phyloP scores from a whole-genome alignment of 2,329 filamentous ascomycete species.

The Monosporascus sp. region DNA sequence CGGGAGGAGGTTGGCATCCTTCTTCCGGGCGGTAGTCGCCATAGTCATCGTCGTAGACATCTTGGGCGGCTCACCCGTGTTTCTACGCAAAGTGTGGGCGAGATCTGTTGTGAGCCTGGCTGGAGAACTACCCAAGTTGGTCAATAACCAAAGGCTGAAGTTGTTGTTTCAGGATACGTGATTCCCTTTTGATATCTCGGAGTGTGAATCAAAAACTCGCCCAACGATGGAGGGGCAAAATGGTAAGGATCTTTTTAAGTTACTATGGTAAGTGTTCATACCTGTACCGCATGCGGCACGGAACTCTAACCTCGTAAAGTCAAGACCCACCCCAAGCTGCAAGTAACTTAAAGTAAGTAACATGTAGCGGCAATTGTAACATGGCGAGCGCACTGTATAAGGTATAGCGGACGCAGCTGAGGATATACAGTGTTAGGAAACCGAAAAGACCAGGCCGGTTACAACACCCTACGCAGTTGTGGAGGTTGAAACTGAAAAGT shows the following conservation, averaged over 20 bases:
- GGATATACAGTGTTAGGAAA: too few species aligned
- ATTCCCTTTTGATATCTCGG: background rate
- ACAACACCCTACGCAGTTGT: too few species aligned
- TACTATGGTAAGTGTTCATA: background rate
- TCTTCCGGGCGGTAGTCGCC: conserved; percentile 65
- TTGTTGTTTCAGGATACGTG: background rate
- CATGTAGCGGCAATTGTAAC: background rate
- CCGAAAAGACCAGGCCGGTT: too few species aligned
- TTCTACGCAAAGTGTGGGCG: background rate
- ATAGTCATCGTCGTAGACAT: conserved; percentile 59
- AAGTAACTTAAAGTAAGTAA: background rate
- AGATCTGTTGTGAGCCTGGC: background rate
- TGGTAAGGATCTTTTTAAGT: background rate
- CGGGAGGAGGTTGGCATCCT: conserved; percentile 67
- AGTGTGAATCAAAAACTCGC: background rate
- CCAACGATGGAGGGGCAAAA: background rate
- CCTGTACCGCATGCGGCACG: background rate
- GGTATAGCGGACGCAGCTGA: too few species aligned
- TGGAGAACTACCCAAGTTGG: too few species aligned
- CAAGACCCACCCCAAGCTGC: background rate
- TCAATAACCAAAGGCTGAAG: too few species aligned
- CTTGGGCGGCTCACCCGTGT: conserved; percentile 9
- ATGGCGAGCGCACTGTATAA: background rate
- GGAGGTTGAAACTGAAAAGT: too few species aligned
- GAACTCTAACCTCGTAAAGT: background rate